Percentiles rank a stretch among this genome's conserved stretches.
phyloP scores from a whole-genome alignment of 768 basidiomycete species.

The Podaxis sp. region DNA sequence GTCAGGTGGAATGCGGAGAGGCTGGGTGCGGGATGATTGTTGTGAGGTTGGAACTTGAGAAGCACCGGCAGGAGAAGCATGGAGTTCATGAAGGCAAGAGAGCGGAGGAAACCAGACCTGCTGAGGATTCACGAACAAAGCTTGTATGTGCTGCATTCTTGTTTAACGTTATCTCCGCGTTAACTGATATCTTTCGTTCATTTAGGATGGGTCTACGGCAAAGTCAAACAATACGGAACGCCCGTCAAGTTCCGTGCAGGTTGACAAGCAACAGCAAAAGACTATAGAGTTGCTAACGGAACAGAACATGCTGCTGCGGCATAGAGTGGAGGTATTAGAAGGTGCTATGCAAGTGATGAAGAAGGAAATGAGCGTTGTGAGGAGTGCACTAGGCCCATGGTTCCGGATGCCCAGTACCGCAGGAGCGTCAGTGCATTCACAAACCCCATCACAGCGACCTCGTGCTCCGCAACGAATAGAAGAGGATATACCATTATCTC shows the following conservation, averaged over 20 bases:
- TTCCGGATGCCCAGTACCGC: conserved; percentile 17
- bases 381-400: conserved; percentile 58
- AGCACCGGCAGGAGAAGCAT: conserved; percentile 25
- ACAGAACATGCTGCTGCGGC: conserved; percentile 65
- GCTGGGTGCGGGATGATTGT: conserved; percentile 42
- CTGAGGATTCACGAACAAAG: neutral
- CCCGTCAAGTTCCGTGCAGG: neutral
- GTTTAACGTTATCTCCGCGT: neutral
- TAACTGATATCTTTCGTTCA: neutral
- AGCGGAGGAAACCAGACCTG: no score
- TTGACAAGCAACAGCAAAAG: conserved; percentile 1
- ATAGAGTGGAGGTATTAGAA: conserved; percentile 59
- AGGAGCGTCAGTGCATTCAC: neutral
- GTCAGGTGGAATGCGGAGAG: conserved; percentile 49
- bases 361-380: conserved; percentile 55
- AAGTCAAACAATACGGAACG: neutral
- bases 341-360: conserved; percentile 46
- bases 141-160: neutral
- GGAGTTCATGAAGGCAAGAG: conserved; percentile 1
- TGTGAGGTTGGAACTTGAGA: conserved; percentile 40
- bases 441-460: conserved; percentile 2
- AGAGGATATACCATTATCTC: neutral
- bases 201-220: neutral
- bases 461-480: neutral
- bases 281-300: conserved; percentile 35